Evolutionary conservation across 305 asterid species (phyloP).

Genomic region (Andrographis paniculata): DNA sequence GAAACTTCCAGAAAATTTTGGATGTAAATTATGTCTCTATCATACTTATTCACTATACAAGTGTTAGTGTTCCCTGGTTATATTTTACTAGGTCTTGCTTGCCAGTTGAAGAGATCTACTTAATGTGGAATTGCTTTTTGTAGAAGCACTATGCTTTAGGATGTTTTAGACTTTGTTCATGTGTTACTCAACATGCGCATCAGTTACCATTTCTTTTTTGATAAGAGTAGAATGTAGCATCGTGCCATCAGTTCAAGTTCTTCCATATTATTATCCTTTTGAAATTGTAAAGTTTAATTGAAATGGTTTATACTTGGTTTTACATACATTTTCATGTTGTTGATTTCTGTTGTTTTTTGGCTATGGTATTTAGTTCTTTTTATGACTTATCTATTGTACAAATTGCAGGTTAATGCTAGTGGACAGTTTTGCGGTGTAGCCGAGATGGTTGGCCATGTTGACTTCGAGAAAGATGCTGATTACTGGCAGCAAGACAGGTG

Average conservation of each 20-base stretch:
- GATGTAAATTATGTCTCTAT: neutral
- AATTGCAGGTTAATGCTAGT: slow-evolving; percentile 88
- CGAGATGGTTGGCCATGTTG: slow-evolving; percentile 93
- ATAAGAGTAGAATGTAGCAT: neutral
- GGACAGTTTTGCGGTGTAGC: slow-evolving; percentile 99
- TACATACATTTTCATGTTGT: too few species aligned
- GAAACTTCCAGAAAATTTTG: neutral
- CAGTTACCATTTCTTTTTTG: neutral
- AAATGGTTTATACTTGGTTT: too few species aligned
- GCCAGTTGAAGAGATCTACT: neutral
- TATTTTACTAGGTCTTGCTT: neutral
- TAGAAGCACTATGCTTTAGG: neutral
- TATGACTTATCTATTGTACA: slow-evolving; percentile 12
- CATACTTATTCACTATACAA: neutral
- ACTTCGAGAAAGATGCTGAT: slow-evolving; percentile 88
- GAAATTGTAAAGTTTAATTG: too few species aligned
- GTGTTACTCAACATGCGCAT: neutral
- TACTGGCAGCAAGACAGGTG: slow-evolving; percentile 99
- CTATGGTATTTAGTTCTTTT: neutral
- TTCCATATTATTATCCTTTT: neutral
- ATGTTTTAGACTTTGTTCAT: neutral
- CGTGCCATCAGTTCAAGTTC: neutral
- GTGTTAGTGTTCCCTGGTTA: neutral
- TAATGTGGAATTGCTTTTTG: neutral
- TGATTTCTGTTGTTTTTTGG: neutral